Evolutionary conservation across 169 alveolate genomes (phyloP).

Genomic region (Cryptosporidium xiaoi): DNA sequence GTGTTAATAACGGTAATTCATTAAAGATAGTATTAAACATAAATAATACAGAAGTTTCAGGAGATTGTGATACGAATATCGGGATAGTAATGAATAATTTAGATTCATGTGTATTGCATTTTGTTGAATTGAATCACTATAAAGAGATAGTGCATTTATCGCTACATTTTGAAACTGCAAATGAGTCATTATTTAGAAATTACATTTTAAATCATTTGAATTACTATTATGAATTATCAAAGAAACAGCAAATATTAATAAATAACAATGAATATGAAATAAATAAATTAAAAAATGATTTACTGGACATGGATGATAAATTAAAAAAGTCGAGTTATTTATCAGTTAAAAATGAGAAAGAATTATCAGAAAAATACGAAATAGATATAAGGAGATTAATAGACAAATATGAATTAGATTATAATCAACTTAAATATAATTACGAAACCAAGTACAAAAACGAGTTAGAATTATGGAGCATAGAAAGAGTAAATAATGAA

Average conservation of each 20-base stretch:
- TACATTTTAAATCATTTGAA: conserved; percentile 33
- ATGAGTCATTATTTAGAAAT: conserved; percentile 30
- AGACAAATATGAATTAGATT: conserved; percentile 35
- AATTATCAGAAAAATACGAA: conserved; percentile 39
- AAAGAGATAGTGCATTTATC: conserved; percentile 68
- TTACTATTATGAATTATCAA: conserved; percentile 32
- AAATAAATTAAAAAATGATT: conserved; percentile 8
- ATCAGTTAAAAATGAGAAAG: conserved; percentile 37
- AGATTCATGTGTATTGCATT: conserved; percentile 38
- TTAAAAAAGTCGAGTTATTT: conserved; percentile 21
- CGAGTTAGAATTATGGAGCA: conserved; percentile 57
- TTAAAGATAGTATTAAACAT: conserved; percentile 25
- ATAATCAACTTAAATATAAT: conserved; percentile 10
- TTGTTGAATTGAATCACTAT: conserved; percentile 60
- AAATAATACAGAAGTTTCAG: conserved; percentile 2
- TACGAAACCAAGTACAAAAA: conserved; percentile 4
- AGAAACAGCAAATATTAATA: conserved; percentile 24
- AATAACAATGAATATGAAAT: conserved; percentile 17
- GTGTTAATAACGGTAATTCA: conserved; percentile 14
- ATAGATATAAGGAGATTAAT: conserved; percentile 17
- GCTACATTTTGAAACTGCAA: conserved; percentile 56
- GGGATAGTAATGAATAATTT: conserved; percentile 8
- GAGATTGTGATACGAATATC: conserved; percentile 9
- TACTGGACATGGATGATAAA: neutral
- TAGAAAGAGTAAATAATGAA: conserved; percentile 36